Percentiles rank a stretch among this genome's conserved stretches.
Conservation (phyloP, 1,284 basidiomycete genomes). For the Pterula multifida region DNA sequence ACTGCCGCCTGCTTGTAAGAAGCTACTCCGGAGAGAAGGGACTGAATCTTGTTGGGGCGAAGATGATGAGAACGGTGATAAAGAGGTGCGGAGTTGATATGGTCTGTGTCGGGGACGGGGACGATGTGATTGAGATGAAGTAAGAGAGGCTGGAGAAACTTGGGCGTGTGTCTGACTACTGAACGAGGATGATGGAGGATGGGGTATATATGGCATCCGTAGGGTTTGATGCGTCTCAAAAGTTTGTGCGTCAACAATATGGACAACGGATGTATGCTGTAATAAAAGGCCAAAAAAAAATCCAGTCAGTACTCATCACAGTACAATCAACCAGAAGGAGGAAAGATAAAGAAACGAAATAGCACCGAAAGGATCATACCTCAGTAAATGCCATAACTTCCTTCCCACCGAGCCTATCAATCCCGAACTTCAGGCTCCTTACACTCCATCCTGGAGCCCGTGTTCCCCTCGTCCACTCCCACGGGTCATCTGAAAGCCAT, state of each 20-base stretch:
- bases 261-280: conserved; percentile 64
- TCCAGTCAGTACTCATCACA: not conserved
- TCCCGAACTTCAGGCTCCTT: conserved; percentile 66
- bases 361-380: conserved; percentile 37
- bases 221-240: conserved; percentile 67
- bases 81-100: conserved; percentile 1
- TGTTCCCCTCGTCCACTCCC: conserved; percentile 49
- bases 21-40: conserved; percentile 12
- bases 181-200: conserved; percentile 7
- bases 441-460: conserved; percentile 68
- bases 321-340: no score
- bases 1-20: conserved; percentile 10
- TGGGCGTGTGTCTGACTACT: conserved; percentile 5
- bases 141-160: not conserved
- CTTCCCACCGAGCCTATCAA: conserved; percentile 32
- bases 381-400: conserved; percentile 80
- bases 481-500: conserved; percentile 49
- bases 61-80: not conserved
- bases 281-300: conserved; percentile 5
- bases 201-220: conserved; percentile 23
- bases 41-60: not conserved
- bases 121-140: not conserved
- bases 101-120: not conserved
- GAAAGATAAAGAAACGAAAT: conserved; percentile 4
- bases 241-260: conserved; percentile 70